Evolutionary conservation across 345 rosid species (phyloP).

Genomic region (Arabis hirsuta): DNA sequence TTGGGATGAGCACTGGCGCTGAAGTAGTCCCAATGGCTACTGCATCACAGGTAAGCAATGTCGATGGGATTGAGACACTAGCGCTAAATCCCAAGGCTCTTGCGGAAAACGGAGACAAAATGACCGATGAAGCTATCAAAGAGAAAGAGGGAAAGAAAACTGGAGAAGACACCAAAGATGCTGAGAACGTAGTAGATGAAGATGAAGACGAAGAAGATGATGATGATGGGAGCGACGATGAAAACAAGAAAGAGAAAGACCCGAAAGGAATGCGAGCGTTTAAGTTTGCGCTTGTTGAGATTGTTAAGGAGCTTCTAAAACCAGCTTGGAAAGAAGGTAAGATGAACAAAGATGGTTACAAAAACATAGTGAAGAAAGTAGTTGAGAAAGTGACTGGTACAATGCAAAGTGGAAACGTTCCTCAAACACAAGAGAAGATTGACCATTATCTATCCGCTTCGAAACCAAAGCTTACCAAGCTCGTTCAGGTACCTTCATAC

Average conservation of each 20-base stretch:
- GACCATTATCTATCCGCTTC: slow-evolving; percentile 79
- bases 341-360: slow-evolving; percentile 81
- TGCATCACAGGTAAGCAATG: slow-evolving; percentile 30
- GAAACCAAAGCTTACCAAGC: slow-evolving; percentile 86
- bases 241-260: slow-evolving; percentile 73
- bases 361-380: slow-evolving; percentile 90
- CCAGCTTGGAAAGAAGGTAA: slow-evolving; percentile 96
- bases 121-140: slow-evolving; percentile 49
- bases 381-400: slow-evolving; percentile 88
- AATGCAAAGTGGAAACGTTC: slow-evolving; percentile 71
- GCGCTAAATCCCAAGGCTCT: slow-evolving; percentile 39
- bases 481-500: slow-evolving; percentile 61
- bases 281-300: slow-evolving; percentile 89
- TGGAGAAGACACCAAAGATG: slow-evolving; percentile 44
- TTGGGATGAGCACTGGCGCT: slow-evolving; percentile 17
- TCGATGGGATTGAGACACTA: not conserved
- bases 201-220: slow-evolving; percentile 52
- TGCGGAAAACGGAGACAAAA: slow-evolving; percentile 44
- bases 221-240: slow-evolving; percentile 37
- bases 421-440: slow-evolving; percentile 89
- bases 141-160: slow-evolving; percentile 46
- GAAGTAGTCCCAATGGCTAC: slow-evolving; percentile 35
- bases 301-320: slow-evolving; percentile 86
- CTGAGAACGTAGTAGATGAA: slow-evolving; percentile 49
- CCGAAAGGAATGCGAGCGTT: slow-evolving; percentile 68